These are phyloP conservation scores for Agrocybe praecox DNA, from an alignment of 768 basidiomycete species.

Conservation along the genomic window DNA sequence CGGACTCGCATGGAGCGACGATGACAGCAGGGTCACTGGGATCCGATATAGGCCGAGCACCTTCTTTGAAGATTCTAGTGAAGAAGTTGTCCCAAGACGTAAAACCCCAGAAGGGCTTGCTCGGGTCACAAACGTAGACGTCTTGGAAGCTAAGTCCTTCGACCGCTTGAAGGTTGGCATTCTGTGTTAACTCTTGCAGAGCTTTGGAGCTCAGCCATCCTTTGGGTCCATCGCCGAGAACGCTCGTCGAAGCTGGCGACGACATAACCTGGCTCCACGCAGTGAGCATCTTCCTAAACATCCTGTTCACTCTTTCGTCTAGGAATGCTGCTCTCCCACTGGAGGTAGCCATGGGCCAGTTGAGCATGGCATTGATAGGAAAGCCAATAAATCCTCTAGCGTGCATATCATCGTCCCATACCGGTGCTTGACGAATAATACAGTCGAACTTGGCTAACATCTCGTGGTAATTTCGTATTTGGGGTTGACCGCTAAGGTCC, in stretches of 20 bases:
- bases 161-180: too few relatives aligned
- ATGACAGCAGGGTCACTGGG: neutral
- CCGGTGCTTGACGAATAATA: neutral
- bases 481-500: slow-evolving; percentile 4
- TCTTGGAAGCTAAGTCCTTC: neutral
- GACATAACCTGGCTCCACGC: neutral
- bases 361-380: slow-evolving; percentile 4
- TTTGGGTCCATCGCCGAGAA: neutral
- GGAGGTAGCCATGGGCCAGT: slow-evolving; percentile 5
- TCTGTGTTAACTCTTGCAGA: neutral
- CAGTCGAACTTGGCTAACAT: neutral
- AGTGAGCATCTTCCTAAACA: slow-evolving; percentile 4
- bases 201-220: neutral
- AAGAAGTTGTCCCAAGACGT: slow-evolving; percentile 5
- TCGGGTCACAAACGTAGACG: neutral
- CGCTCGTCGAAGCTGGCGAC: neutral
- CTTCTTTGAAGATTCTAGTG: neutral
- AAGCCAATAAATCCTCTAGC: too few relatives aligned
- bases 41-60: neutral
- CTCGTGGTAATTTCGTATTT: slow-evolving; percentile 2
- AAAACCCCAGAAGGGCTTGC: neutral
- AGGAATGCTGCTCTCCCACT: neutral
- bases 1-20: slow-evolving; percentile 4
- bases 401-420: neutral
- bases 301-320: neutral